A percentile compares a stretch with the other conserved stretches of the same genome.
Evolutionary conservation across 352 stramenopile genomes (phyloP).

Genomic region (Elongisporangium anandrum): DNA sequence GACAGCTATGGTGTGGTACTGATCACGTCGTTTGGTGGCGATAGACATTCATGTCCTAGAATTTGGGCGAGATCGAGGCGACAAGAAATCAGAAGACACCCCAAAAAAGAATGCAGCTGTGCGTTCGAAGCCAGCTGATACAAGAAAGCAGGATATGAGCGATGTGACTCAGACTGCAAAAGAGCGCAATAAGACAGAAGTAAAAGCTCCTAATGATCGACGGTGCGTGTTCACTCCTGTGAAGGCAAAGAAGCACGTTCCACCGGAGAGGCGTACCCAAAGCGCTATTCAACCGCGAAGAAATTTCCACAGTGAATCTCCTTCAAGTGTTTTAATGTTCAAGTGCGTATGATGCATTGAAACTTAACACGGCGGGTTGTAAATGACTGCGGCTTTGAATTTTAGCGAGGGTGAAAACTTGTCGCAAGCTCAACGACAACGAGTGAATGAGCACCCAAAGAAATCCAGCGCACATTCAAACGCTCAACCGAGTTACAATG

Average conservation of each 20-base stretch:
- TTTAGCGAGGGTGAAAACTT: slow-evolving; percentile 30
- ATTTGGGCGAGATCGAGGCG: slow-evolving; percentile 24
- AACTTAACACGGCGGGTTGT: neutral
- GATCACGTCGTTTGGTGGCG: slow-evolving; percentile 1
- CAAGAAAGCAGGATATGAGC: neutral
- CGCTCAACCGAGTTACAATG: neutral
- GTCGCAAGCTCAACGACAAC: slow-evolving; percentile 9
- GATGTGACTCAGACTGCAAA: slow-evolving; percentile 5
- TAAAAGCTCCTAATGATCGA: slow-evolving; percentile 5
- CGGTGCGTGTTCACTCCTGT: slow-evolving; percentile 56
- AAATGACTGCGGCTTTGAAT: neutral
- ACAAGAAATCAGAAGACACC: slow-evolving; percentile 1
- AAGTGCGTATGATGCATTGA: slow-evolving; percentile 22
- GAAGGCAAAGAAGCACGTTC: slow-evolving; percentile 33
- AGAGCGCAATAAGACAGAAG: slow-evolving; percentile 4
- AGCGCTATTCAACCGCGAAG: slow-evolving; percentile 4
- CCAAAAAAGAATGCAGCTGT: neutral
- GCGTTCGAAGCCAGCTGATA: neutral
- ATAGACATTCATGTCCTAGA: slow-evolving; percentile 55
- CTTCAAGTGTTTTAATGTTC: slow-evolving; percentile 27
- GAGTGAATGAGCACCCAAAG: neutral
- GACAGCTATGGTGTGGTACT: neutral
- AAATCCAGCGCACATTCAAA: neutral
- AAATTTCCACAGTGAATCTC: slow-evolving; percentile 23
- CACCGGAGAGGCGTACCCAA: neutral